These are phyloP conservation scores for Brassica rapa DNA, from an alignment of 345 rosid species.

Conservation along the genomic window DNA sequence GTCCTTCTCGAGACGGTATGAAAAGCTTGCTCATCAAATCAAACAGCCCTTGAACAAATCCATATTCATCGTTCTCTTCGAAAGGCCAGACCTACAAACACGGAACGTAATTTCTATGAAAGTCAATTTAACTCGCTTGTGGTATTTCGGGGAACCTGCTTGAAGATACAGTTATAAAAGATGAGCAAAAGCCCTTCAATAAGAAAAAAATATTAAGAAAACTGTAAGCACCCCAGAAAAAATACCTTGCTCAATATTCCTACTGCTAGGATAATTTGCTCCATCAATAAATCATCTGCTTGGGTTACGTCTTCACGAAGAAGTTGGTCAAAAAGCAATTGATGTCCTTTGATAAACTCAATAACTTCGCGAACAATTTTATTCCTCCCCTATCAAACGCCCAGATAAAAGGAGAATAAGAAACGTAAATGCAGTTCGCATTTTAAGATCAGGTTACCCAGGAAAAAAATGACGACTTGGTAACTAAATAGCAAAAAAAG, in stretches of 20 bases:
- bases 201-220: background rate
- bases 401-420: slow-evolving; percentile 6
- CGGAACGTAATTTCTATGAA: slow-evolving; percentile 15
- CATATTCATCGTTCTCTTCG: slow-evolving; percentile 78
- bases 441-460: slow-evolving; percentile 7
- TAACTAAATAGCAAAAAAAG: slow-evolving; percentile 4
- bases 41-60: slow-evolving; percentile 89
- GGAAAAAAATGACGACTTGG: background rate
- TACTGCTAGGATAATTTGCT: slow-evolving; percentile 86
- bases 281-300: slow-evolving; percentile 75
- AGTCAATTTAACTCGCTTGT: slow-evolving; percentile 12
- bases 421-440: background rate
- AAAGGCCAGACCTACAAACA: slow-evolving; percentile 86
- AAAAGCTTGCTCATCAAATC: slow-evolving; percentile 73
- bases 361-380: slow-evolving; percentile 85
- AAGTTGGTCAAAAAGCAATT: slow-evolving; percentile 76
- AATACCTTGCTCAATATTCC: slow-evolving; percentile 87
- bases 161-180: background rate
- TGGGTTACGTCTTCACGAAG: slow-evolving; percentile 68
- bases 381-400: slow-evolving; percentile 67
- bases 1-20: slow-evolving; percentile 42
- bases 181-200: slow-evolving; percentile 15
- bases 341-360: slow-evolving; percentile 79
- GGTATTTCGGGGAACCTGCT: slow-evolving; percentile 15
- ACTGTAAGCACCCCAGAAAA: background rate